Percentiles rank a stretch among this genome's conserved stretches.
Conservation (phyloP, 306 rosid genomes). For the Fragaria ananassa region DNA sequence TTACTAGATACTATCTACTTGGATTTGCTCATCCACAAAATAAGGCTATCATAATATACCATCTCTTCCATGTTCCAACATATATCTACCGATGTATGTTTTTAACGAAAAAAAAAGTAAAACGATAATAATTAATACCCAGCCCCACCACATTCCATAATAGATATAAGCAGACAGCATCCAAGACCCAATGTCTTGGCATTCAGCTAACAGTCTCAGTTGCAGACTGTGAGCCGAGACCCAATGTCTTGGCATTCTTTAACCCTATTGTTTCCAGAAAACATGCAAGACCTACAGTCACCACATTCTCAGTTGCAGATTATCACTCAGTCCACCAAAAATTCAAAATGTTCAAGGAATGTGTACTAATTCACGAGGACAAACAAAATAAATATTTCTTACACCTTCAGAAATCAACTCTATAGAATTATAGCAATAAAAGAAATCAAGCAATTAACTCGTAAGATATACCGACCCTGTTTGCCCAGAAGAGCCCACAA, state of each 20-base stretch:
- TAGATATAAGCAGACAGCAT: neutral
- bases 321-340: neutral
- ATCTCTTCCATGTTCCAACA: neutral
- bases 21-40: neutral
- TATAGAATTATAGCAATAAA: neutral
- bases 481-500: conserved; percentile 95
- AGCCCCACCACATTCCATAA: neutral
- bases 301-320: neutral
- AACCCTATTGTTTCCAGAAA: neutral
- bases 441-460: conserved; percentile 7
- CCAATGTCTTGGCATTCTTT: neutral
- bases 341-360: neutral
- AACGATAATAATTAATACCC: neutral
- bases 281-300: neutral
- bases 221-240: neutral
- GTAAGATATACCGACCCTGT: conserved; percentile 62
- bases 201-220: neutral
- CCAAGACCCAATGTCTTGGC: neutral
- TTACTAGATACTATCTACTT: neutral
- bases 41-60: neutral
- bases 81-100: neutral
- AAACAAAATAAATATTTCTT: neutral
- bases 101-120: neutral
- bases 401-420: neutral
- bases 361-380: neutral